Base-by-base conservation (phyloP, 1,284 basidiomycete genomes). In the Moniliophthora roreri region DNA sequence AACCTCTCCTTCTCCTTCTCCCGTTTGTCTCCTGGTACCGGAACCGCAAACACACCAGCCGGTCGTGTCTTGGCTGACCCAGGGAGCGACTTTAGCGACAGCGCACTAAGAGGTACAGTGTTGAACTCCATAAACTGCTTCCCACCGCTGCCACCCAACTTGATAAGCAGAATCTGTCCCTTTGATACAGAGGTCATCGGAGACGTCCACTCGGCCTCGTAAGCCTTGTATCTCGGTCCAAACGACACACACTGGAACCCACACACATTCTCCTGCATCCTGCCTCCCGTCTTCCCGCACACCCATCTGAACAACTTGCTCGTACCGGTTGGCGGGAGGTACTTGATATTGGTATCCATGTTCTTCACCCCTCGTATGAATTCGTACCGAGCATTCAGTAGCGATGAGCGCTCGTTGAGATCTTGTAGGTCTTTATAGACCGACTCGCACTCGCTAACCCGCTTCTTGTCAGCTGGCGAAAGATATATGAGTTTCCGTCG, bases 131-230 rank as follows among this genome's bases (percentile, higher is more conserved):
- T 54, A n/a, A 37, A 53, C 44, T 53, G 48, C 13, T 50, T 48
- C 38, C 48, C 42, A 6, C 35, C 52, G 10, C 35, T 13, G 9
- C 24, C 32, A 0, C 50, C 41, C 15, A 60, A 36, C 23, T 18
- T 10, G 23, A 50, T 48, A 34, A 60, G 34, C 11, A 54, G 20
- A 24, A 46, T 51, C 1, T 52, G 37, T 2, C 50, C 47, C 15
- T 46, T 46, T 11, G 41, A 42, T 10, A 20, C 21, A 16, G 46
- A 49, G 6, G 57, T 57, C 11, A 57, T 11, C 6, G 60, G 58
- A 16, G 60, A 51, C 39, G 55, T 45, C 60, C 60, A 62, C 28
- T 55, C 55, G 15, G 53, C 45, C 48, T 62, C 58, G 38, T 57
- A 60, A 13, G 58, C 60, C 42, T 50, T 58, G 49, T 56, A 56